These are phyloP conservation scores for Debaryomyces fabryi DNA, from an alignment of 1,139 yeast species.

Conservation along the genomic window DNA sequence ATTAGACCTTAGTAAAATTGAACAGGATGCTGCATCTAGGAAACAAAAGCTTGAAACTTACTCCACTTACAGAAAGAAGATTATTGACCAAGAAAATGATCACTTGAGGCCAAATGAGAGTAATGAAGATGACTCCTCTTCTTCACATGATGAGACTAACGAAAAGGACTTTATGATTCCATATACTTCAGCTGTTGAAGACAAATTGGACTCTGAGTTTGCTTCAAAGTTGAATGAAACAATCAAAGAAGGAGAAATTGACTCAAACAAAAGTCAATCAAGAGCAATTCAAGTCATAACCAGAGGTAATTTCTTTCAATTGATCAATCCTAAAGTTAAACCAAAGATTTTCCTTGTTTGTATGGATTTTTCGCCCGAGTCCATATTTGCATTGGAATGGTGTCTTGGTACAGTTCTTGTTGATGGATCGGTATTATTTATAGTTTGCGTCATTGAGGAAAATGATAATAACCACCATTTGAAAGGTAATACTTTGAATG, in stretches of 20 bases:
- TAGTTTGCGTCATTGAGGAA: slow-evolving; percentile 78
- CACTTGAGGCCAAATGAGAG: slow-evolving; percentile 6
- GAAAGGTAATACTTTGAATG: slow-evolving; percentile 44
- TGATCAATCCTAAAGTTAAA: slow-evolving; percentile 49
- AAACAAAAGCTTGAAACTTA: slow-evolving; percentile 48
- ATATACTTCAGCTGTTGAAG: slow-evolving; percentile 73
- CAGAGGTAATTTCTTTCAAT: slow-evolving; percentile 67
- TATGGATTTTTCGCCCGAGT: slow-evolving; percentile 83
- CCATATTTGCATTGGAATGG: slow-evolving; percentile 87
- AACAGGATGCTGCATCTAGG: slow-evolving; percentile 51
- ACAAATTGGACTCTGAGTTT: slow-evolving; percentile 63
- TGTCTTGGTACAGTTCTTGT: slow-evolving; percentile 83
- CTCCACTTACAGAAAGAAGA: slow-evolving; percentile 52
- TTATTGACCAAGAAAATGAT: slow-evolving; percentile 51
- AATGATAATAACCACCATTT: slow-evolving; percentile 52
- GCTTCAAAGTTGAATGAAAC: slow-evolving; percentile 63
- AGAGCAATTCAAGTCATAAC: slow-evolving; percentile 69
- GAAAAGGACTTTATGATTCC: slow-evolving; percentile 52
- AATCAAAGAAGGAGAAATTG: slow-evolving; percentile 62
- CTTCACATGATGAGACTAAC: slow-evolving; percentile 9
- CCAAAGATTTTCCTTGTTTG: slow-evolving; percentile 77
- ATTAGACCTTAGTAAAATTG: slow-evolving; percentile 39
- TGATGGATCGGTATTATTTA: slow-evolving; percentile 81
- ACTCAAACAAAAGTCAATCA: slow-evolving; percentile 56
- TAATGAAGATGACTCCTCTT: slow-evolving; percentile 1